Percentiles rank a stretch among this genome's conserved stretches.
These are phyloP conservation scores for Aspergillus bertholletiae DNA, from an alignment of 495 filamentous ascomycete genomes.

Conservation along the genomic window DNA sequence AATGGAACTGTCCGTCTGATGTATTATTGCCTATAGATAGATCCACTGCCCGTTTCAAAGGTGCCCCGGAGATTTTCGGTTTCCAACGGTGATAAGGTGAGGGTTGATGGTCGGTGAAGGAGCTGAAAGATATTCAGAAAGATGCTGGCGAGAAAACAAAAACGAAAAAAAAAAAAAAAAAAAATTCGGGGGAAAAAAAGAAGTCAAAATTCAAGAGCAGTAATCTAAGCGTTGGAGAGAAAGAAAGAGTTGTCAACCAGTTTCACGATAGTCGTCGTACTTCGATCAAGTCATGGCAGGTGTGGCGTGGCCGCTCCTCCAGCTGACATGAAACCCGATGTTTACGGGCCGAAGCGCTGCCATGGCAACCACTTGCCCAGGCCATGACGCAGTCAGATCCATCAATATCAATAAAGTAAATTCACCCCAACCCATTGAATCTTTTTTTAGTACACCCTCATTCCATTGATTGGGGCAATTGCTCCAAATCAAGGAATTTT, in stretches of 20 bases:
- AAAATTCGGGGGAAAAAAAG: not conserved
- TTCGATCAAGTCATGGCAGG: slow-evolving; percentile 18
- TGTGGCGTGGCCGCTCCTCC: slow-evolving; percentile 1
- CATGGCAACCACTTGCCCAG: slow-evolving; percentile 37
- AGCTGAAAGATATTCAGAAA: slow-evolving; percentile 6
- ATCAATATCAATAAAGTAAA: no score
- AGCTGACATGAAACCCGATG: slow-evolving; percentile 26
- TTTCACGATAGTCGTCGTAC: slow-evolving; percentile 17
- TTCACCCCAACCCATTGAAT: not conserved
- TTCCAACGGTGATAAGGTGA: not conserved
- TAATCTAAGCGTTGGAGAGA: no score
- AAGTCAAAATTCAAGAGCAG: no score
- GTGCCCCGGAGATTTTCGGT: slow-evolving; percentile 7
- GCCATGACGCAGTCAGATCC: slow-evolving; percentile 26
- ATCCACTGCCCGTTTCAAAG: slow-evolving; percentile 16
- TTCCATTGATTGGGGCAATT: not conserved
- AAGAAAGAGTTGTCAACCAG: no score
- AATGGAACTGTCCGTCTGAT: slow-evolving; percentile 14
- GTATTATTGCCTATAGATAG: slow-evolving; percentile 14
- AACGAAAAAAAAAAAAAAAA: no score
- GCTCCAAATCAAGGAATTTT: not conserved
- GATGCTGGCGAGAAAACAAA: slow-evolving; percentile 3
- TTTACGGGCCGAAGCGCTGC: slow-evolving; percentile 38
- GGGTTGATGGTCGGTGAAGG: not conserved
- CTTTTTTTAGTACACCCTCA: slow-evolving; percentile 15